These are phyloP conservation scores for Yamadazyma laniorum DNA, from an alignment of 805 yeast species.

Conservation along the genomic window DNA sequence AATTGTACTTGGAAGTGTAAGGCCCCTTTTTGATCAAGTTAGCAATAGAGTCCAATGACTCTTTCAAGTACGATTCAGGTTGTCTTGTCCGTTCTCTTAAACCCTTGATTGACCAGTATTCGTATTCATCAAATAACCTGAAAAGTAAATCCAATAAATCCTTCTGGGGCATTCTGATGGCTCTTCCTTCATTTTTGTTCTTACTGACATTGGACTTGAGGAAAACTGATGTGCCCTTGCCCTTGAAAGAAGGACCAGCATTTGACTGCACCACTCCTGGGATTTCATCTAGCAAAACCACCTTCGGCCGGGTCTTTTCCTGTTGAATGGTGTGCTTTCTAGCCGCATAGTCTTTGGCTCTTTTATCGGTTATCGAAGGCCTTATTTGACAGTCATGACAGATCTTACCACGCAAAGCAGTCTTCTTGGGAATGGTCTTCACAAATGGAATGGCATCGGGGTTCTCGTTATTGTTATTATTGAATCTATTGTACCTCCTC, in stretches of 20 bases:
- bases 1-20: slow-evolving; percentile 85
- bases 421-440: slow-evolving; percentile 84
- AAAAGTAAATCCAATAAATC: slow-evolving; percentile 86
- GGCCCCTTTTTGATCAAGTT: slow-evolving; percentile 91
- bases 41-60: slow-evolving; percentile 87
- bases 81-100: slow-evolving; percentile 90
- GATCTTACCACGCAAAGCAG: slow-evolving; percentile 81
- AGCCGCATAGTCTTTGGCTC: slow-evolving; percentile 59
- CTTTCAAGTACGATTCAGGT: slow-evolving; percentile 91
- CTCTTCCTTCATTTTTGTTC: slow-evolving; percentile 72
- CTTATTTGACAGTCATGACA: slow-evolving; percentile 89
- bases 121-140: slow-evolving; percentile 88
- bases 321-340: slow-evolving; percentile 51
- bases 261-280: slow-evolving; percentile 88
- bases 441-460: slow-evolving; percentile 61
- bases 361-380: slow-evolving; percentile 72
- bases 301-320: slow-evolving; percentile 55
- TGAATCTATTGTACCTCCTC: slow-evolving; percentile 10
- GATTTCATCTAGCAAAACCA: slow-evolving; percentile 69
- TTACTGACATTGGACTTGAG: slow-evolving; percentile 42
- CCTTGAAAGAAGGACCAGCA: slow-evolving; percentile 77
- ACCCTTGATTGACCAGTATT: slow-evolving; percentile 95
- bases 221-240: slow-evolving; percentile 62
- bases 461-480: slow-evolving; percentile 20
- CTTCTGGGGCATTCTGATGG: slow-evolving; percentile 90